Base-by-base conservation (phyloP, 2,329 filamentous ascomycete species). In the Aspergillus glaucus region DNA sequence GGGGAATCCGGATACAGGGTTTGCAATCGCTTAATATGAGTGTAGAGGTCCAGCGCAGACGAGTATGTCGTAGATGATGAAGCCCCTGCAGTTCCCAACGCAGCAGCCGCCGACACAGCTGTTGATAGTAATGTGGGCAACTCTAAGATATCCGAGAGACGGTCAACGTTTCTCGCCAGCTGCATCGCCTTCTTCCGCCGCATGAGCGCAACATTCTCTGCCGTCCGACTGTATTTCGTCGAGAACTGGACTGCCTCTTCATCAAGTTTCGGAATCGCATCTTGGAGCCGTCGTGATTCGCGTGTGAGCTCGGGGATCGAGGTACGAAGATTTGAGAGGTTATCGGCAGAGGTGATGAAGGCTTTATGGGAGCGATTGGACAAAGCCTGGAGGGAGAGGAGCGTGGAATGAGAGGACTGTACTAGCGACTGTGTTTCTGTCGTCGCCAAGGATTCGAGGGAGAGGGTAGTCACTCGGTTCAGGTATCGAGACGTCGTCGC, bases 81-180 rank as follows among this genome's bases (percentile, higher is more conserved):
- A 5, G 64, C 61, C 12, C 67, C 67, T 3, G 82, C 76, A 3
- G 62, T 57, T 36, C 63, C 62, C 8, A 67, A 65, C 44, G 65
- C 62, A n/a, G 65, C 63, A 19, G 65, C 69, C 7, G 73, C 73
- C 36, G 71, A 72, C 41, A 77, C 72, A 14, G 91, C 85, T 1
- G 91, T 90, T 10, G 87, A 86, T 12, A 98, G 79, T 30, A 97
- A 74, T 0, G 86, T 84, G 0, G 93, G 93, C 26, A 98, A 79
- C 61, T 97, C 92, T 50, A 98, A 81, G 28, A 97, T 85, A 65
- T 96, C 91, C 26, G 90, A 86, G 3, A 97, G 78, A 48, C 92
- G 83, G 66, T 96, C 92, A 24, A 92, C 85, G 65, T 96, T 97
- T 43, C 88, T 81, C 15, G 88, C 82, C 14, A 97, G 76, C 19